phyloP scores from a whole-genome alignment of 2,329 filamentous ascomycete genomes.

The Ramularia collo-cygni region DNA sequence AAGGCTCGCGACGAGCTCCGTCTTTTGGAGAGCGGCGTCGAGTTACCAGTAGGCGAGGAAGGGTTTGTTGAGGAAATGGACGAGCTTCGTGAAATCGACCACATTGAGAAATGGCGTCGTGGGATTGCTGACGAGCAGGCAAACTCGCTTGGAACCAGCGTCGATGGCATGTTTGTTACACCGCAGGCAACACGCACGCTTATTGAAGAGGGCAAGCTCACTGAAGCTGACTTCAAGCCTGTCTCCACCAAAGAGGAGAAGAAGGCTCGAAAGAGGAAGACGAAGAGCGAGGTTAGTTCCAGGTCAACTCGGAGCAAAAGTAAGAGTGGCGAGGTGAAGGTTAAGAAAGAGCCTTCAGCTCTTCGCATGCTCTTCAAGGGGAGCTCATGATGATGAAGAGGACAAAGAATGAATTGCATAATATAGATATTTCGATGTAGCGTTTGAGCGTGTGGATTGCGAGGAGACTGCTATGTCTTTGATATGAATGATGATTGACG shows the following conservation, averaged over 20 bases:
- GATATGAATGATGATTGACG: not conserved
- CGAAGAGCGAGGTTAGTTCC: constrained; percentile 17
- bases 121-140: constrained; percentile 55
- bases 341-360: constrained; percentile 38
- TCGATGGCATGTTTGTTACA: constrained; percentile 61
- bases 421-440: not conserved
- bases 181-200: constrained; percentile 45
- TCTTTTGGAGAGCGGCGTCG: constrained; percentile 8
- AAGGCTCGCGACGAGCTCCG: constrained; percentile 30
- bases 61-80: constrained; percentile 38
- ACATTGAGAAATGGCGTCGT: constrained; percentile 57
- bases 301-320: constrained; percentile 15
- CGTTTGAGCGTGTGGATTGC: constrained; percentile 3
- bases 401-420: too few species aligned
- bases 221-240: constrained; percentile 40
- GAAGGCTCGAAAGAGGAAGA: constrained; percentile 31
- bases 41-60: constrained; percentile 9
- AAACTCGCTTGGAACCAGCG: constrained; percentile 50
- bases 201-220: constrained; percentile 40
- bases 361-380: constrained; percentile 38
- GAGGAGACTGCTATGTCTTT: not conserved
- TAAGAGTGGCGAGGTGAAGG: constrained; percentile 18
- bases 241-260: constrained; percentile 26
- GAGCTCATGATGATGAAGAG: constrained; percentile 8
- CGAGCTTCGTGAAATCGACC: constrained; percentile 51